These are phyloP conservation scores for Phytophthora sansomeana DNA, from an alignment of 352 stramenopile species.

Conservation along the genomic window DNA sequence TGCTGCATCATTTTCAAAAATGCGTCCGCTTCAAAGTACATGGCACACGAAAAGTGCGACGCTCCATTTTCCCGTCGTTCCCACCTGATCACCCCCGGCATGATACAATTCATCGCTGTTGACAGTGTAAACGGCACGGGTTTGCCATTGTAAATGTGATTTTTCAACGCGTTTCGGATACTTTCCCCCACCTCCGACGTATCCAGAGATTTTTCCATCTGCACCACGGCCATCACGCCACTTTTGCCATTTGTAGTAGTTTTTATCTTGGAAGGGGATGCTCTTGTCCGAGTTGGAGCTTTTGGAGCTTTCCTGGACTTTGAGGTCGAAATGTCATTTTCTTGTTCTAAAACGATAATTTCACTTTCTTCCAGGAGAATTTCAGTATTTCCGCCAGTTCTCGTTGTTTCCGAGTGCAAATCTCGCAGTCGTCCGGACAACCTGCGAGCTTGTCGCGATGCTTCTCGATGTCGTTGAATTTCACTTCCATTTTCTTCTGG, in stretches of 20 bases:
- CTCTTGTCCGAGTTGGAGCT: neutral
- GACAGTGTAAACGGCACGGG: constrained; percentile 45
- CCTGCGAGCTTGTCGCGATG: constrained; percentile 27
- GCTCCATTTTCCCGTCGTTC: constrained; percentile 26
- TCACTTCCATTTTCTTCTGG: constrained; percentile 1
- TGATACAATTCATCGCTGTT: constrained; percentile 38
- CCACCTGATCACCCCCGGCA: constrained; percentile 49
- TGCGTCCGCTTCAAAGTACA: constrained; percentile 51
- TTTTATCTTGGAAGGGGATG: constrained; percentile 9
- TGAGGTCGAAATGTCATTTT: no score
- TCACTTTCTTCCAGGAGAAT: no score
- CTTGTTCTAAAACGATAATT: no score
- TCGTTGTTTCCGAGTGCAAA: constrained; percentile 30
- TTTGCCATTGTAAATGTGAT: constrained; percentile 69
- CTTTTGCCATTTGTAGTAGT: constrained; percentile 3
- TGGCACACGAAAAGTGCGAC: constrained; percentile 34
- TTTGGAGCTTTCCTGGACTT: neutral
- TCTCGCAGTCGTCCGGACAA: constrained; percentile 27
- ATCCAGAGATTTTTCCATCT: constrained; percentile 55
- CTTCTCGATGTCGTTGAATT: constrained; percentile 1
- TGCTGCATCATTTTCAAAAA: constrained; percentile 54
- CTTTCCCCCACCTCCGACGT: constrained; percentile 42
- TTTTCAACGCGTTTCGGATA: constrained; percentile 52
- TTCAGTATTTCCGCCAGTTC: neutral
- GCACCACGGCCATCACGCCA: constrained; percentile 33